A percentile compares a stretch with the other conserved stretches of the same genome.
phyloP scores from a whole-genome alignment of 345 rosid species.

The Nasturtium officinale region DNA sequence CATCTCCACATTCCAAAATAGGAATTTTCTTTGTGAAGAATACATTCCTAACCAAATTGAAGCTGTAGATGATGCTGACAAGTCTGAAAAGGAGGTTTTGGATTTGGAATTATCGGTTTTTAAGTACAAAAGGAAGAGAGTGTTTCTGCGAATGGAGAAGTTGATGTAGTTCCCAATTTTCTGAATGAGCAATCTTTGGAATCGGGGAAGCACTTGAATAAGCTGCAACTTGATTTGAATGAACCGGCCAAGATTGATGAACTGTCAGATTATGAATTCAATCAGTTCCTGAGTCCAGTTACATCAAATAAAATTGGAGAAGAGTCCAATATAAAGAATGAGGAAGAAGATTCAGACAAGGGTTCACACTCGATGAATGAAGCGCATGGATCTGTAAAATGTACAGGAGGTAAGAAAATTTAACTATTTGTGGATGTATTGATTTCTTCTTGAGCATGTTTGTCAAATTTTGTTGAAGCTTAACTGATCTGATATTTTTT shows the following conservation, averaged over 20 bases:
- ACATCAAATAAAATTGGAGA: slow-evolving; percentile 12
- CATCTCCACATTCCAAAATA: slow-evolving; percentile 35
- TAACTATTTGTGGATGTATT: neutral
- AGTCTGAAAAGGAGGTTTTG: slow-evolving; percentile 51
- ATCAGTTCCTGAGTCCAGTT: slow-evolving; percentile 38
- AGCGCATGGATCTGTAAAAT: slow-evolving; percentile 13
- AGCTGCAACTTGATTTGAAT: slow-evolving; percentile 53
- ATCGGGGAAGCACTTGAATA: slow-evolving; percentile 25
- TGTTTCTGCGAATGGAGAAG: slow-evolving; percentile 29
- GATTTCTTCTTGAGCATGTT: slow-evolving; percentile 3
- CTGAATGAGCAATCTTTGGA: slow-evolving; percentile 29
- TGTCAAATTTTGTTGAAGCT: neutral
- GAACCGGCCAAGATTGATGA: slow-evolving; percentile 51
- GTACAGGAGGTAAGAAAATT: slow-evolving; percentile 27
- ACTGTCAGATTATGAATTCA: slow-evolving; percentile 28
- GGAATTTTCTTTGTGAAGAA: slow-evolving; percentile 18
- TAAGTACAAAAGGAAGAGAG: slow-evolving; percentile 43
- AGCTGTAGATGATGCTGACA: slow-evolving; percentile 40
- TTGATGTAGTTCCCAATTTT: slow-evolving; percentile 18
- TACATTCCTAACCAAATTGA: slow-evolving; percentile 18
- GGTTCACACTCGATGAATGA: slow-evolving; percentile 23
- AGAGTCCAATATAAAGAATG: neutral
- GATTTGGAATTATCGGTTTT: slow-evolving; percentile 61
- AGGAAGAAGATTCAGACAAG: neutral
- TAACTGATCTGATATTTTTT: slow-evolving; percentile 14